phyloP scores from a whole-genome alignment of 805 yeast genomes.

The Starmerella stellata region DNA sequence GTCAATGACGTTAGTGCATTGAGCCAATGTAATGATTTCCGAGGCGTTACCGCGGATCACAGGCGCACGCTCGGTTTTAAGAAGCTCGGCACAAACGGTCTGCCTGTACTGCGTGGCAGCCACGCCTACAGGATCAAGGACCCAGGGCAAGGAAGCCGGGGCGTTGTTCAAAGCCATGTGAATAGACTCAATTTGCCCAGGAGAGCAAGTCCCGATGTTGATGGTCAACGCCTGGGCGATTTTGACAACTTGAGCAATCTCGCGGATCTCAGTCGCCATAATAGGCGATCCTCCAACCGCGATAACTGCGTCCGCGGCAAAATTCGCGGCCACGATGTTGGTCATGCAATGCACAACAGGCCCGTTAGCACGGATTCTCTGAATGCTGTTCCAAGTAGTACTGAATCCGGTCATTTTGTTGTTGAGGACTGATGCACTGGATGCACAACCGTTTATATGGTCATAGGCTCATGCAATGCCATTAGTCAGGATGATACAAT shows the following conservation, averaged over 20 bases:
- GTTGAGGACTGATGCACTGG: too few species aligned
- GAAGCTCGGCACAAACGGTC: conserved; percentile 29
- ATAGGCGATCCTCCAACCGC: conserved; percentile 77
- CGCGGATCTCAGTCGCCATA: conserved; percentile 60
- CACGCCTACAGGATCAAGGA: conserved; percentile 85
- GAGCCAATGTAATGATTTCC: conserved; percentile 37
- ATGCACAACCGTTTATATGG: too few species aligned
- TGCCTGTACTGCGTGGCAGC: conserved; percentile 57
- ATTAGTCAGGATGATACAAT: background rate
- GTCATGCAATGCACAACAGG: conserved; percentile 80
- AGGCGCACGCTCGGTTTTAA: conserved; percentile 39
- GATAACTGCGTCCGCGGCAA: conserved; percentile 70
- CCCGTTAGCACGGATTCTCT: conserved; percentile 14
- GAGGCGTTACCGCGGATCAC: conserved; percentile 71
- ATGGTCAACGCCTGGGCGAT: conserved; percentile 42
- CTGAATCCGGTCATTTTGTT: background rate
- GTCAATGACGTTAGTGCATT: background rate
- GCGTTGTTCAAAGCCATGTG: conserved; percentile 30
- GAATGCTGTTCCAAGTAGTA: conserved; percentile 14
- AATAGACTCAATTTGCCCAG: conserved; percentile 9
- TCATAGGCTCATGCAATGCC: too few species aligned
- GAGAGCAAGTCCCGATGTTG: conserved; percentile 48
- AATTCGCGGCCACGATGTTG: conserved; percentile 70
- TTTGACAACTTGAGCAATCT: conserved; percentile 46
- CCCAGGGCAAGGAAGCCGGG: conserved; percentile 39